Base-by-base conservation (phyloP, 148 eudicot species). In the Vaccinium darrowii region DNA sequence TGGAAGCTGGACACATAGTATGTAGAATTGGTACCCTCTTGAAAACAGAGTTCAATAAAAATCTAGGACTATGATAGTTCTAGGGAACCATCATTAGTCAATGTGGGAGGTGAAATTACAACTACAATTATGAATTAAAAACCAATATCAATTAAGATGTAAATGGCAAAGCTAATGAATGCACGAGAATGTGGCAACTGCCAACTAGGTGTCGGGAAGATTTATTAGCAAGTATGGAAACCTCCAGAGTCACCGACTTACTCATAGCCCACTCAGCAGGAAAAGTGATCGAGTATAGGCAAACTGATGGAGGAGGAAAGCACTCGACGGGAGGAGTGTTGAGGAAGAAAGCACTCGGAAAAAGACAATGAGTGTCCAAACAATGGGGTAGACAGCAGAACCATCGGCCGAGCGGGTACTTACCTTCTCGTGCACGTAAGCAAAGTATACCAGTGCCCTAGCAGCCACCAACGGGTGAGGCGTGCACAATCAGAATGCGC, bases 1-100 rank as follows among this genome's bases (percentile, higher is more conserved):
- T 11, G 58, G 33, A 78, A 65, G 65, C 36, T 18, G 65, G 10
- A 23, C 33, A 3, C 49, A 47, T 43, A 11, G 77, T 18, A 58
- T 77, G 23, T 8, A 77, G 47, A 54, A 7, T 13, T 54, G 8
- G 8, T 60, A 36, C 39, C 47, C 54, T 75, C 11, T 57, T 83
- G 25, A 75, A 76, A 65, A 71, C 51, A 2, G 8, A 57, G 76
- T 83, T 19, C 73, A 56, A 78, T 49, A 15, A 1, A 25, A 83
- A 57, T 83, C 63, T 18, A 36, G 79, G 79, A 82, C 78, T 36
- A 73, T 1, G 58, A 73, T 1, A 69, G 63, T 82, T 69, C 30
- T 76, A 71, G 5, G 73, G 39, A 72, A 33, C 30, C n/a, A 5
- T 39, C 51, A 74, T 1, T 10, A 25, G 18, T 43, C 47, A 43